Evolutionary conservation across 805 yeast species (phyloP), one percentile per base, ranked within the genome.

Genomic region (Candida maesae): DNA sequence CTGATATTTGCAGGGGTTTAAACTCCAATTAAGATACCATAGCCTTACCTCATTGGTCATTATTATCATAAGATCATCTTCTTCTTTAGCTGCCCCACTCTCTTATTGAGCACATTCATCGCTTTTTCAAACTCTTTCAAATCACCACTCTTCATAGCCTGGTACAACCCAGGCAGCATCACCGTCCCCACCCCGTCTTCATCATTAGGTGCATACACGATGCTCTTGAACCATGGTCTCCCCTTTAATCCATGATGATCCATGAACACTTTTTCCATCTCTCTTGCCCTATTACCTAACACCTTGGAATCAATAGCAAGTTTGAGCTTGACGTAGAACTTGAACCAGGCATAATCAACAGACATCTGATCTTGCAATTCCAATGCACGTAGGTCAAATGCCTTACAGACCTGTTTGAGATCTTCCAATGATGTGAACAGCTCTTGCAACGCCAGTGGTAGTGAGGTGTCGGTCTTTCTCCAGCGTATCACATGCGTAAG

Each of bases 281-380:
- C 46, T 20, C 46, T 48, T 1, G 55, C 53, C 51, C 74, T 76
- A 39, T 66, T 64, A 49, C 81, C 81, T 6, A 76, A 63, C 21
- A 74, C 58, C 42, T 81, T 74, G 42, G 82, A 66, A 40, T 73
- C 72, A 13, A 82, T 72, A 37, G 79, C 81, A 5, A 79, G 67
- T 37, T 65, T 70, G 27, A 85, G 55, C 59, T 87, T 87, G 48
- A 69, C 73, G 49, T 68, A 72, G 38, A 73, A 64, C 47, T 73
- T 68, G 65, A 81, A 87, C 89, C 95, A 84, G 1, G 96, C 89
- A 52, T 75, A 83, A 51, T 87, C 97, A 32, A 71, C 64, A 1
- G 70, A 61, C 40, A 80, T 74, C 25, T 73, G 68, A 2, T 64
- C 61, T 47, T 77, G 79, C 20, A 86, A 66, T 2, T 66, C 57